Base-by-base conservation (phyloP, 805 yeast genomes). In the Saccharomyces paradoxus region DNA sequence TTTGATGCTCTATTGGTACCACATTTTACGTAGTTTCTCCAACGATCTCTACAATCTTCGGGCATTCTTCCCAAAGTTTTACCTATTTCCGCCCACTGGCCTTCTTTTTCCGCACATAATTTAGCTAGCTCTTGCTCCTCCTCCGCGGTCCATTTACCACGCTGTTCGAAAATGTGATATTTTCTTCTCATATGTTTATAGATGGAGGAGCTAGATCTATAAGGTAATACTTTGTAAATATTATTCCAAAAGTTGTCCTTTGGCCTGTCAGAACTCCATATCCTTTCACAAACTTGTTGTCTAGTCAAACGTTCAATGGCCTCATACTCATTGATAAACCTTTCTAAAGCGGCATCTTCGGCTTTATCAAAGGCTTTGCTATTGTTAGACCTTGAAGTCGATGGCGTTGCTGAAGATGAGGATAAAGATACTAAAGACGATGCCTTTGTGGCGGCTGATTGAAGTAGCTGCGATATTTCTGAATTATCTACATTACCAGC, bases 11-110 rank as follows among this genome's bases (percentile, higher is more conserved):
- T 74, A 53, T 79, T 79, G 22, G 73, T 76, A 14, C 96, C 96
- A 71, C 96, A 89, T 68, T 89, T 89, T 57, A 89, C 85, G 66
- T 89, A 89, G 67, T 90, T 90, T 68, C 97, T 77, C 95, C 95
- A 90, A 57, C 97, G 75, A 68, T 90, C 97, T 59, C 97, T 77
- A 69, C 96, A 89, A 69, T 90, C 97, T 63, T 90, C 97, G 0
- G 97, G 97, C 96, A 90, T 89, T 62, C 97, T 75, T 10, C 85
- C 86, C 82, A 90, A 74, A 12, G 74, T 71, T 48, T 77, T 76
- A 4, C 96, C 96, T 57, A 90, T 87, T 26, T 75, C 72, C 63
- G 86, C 87, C 97, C 97, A 90, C 63, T 85, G 86, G n/a, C 91
- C 87, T 52, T 82, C 86, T 58, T 80, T 77, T n/a, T 81, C 80